These are phyloP conservation scores for Aspergillus egyptiacus DNA, from an alignment of 495 filamentous ascomycete species.

Conservation along the genomic window DNA sequence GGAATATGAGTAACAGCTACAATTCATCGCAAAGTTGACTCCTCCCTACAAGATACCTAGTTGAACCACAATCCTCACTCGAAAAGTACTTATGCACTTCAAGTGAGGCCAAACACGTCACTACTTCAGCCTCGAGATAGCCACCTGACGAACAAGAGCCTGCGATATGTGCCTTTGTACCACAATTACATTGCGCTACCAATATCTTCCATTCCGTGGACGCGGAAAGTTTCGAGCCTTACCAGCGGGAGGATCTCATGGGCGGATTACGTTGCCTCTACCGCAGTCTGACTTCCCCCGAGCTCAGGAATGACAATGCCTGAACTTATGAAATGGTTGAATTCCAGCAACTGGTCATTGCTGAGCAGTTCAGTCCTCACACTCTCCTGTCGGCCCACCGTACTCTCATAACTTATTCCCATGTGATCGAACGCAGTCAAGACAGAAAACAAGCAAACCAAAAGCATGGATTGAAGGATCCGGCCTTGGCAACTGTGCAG, in stretches of 20 bases:
- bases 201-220: conserved; percentile 4
- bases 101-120: conserved; percentile 7
- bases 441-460: conserved; percentile 1
- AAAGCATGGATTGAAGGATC: conserved; percentile 1
- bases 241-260: not conserved
- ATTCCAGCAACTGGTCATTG: not conserved
- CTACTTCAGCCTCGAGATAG: conserved; percentile 8
- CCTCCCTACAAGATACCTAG: no score
- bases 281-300: no score
- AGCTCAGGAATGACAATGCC: not conserved
- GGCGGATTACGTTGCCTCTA: not conserved
- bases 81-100: no score
- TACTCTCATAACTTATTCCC: not conserved
- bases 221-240: conserved; percentile 2
- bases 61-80: no score
- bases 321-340: not conserved
- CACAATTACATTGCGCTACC: conserved; percentile 5
- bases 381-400: not conserved
- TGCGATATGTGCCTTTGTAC: conserved; percentile 8
- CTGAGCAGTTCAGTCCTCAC: no score
- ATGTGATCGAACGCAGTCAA: conserved; percentile 4
- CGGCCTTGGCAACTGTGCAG: conserved; percentile 3
- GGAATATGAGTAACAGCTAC: not conserved
- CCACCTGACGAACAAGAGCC: conserved; percentile 3
- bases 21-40: no score